Evolutionary conservation across 768 basidiomycete species (phyloP), one percentile per base, ranked within the genome.

Genomic region (Tephrocybe sp.): DNA sequence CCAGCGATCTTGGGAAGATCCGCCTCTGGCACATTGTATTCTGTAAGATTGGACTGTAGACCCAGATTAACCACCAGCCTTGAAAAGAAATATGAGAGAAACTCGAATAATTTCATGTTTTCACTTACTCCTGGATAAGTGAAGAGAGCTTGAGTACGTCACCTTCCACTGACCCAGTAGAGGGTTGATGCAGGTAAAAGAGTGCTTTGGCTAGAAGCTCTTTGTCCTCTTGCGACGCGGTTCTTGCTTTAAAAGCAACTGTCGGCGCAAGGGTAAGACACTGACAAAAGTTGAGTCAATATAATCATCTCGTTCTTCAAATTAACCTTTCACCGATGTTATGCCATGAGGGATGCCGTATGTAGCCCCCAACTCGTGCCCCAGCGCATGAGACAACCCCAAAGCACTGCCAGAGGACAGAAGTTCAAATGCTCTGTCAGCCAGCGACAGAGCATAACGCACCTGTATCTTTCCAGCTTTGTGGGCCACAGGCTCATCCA

Each of bases 401-500:
- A 87, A 60, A 5, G 85, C 67, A 59, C 82, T 89, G 56, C 9
- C 39, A 17, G 9, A 39, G 36, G 35, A 39, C 22, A 41, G 43
- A 39, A 30, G 16, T 31, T 20, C n/a, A 34, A 12, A 32, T 13
- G 33, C 9, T 30, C 4, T 14, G 14, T 11, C 20, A 30, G 17
- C 30, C 19, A n/a, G 33, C 12, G 23, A 16, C 22, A 41, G 9
- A 44, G 19, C 20, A 22, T 32, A 16, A 48, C 65, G 49, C 56
- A 82, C 84, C 74, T 73, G 58, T 83, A 82, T 58, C 70, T 75
- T 58, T 82, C 80, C 8, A 73, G 51, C 59, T 78, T 82, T 38
- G 74, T 65, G 0, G 87, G 87, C 86, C 85, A 89, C 10, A 87
- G 57, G 55, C 84, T 87, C 85, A 88, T 87, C 89, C 87, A 90